Base-by-base conservation (phyloP, 2,329 filamentous ascomycete species). In the Emmonsiellopsis sp. region DNA sequence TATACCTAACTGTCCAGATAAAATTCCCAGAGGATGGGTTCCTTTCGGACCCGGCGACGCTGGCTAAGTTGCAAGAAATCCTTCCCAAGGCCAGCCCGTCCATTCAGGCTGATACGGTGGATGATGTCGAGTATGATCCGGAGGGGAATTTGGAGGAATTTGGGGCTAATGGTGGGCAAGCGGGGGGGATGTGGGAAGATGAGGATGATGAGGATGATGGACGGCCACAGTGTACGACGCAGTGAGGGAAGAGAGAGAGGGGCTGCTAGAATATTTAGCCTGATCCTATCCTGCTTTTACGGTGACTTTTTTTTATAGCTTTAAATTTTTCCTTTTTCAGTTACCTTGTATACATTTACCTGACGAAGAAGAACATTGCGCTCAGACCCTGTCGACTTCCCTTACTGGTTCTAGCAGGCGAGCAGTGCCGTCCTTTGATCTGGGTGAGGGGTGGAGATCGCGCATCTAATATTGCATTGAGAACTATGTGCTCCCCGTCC, bases 21-120 rank as follows among this genome's bases (percentile, higher is more conserved):
- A 81, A 89, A 52, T 97, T 97, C 75, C 93, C 93, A 2, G 83
- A 91, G 62, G 84, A 92, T 62, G 87, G 84, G 30, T 97, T 90
- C 89, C 76, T 91, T 38, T 76, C 81, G 59, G 80, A 87, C 54
- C 82, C 89, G n/a, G 79, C 81, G 10, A 78, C 83, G 0, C 81
- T 92, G 55, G 81, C 85, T 53, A 80, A 81, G 45, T 76, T 98
- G 54, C 76, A 80, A 63, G 87, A 88, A 63, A 77, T 95, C 31
- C 77, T 98, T 10, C 93, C 93, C 0, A 71, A 72, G 54, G 75
- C 80, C 8, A 79, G 81, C 0, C 66, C 72, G 0, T 73, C 79
- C 4, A 85, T 92, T 58, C 76, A 82, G 58, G 82, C 84, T 0
- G 85, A 92, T 0, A 83, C 87, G 55, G 77, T 91, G 7, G 93